phyloP scores from a whole-genome alignment of 1,139 yeast genomes.

The Yamadazyma pseudoaaseri region DNA sequence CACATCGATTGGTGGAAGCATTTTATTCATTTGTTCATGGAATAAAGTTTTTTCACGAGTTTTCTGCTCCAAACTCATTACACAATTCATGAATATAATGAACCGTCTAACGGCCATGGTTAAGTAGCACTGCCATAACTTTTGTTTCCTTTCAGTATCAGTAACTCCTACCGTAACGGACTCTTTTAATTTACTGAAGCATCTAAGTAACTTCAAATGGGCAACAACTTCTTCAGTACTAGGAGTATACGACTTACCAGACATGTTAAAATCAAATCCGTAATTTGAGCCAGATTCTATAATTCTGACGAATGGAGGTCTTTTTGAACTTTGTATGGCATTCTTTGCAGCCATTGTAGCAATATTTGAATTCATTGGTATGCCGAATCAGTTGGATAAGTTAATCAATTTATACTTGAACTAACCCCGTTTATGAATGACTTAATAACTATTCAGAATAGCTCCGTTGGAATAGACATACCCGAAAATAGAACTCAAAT shows the following conservation, averaged over 20 bases:
- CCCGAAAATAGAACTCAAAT: too few relatives aligned
- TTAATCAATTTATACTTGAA: too few relatives aligned
- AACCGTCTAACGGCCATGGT: conserved; percentile 31
- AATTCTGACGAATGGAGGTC: conserved; percentile 1
- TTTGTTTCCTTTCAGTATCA: conserved; percentile 12
- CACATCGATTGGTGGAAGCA: conserved; percentile 34
- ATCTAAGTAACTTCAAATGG: conserved; percentile 32
- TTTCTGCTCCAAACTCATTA: conserved; percentile 8
- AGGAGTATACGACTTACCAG: conserved; percentile 6
- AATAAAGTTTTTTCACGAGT: conserved; percentile 2
- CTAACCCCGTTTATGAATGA: too few relatives aligned
- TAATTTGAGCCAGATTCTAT: not conserved
- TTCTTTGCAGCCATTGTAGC: conserved; percentile 1
- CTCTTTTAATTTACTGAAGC: conserved; percentile 24
- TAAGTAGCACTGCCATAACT: conserved; percentile 28
- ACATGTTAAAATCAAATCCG: not conserved
- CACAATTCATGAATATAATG: conserved; percentile 23
- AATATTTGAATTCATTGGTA: too few relatives aligned
- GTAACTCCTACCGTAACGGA: conserved; percentile 10
- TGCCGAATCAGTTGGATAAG: too few relatives aligned
- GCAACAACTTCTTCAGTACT: conserved; percentile 22
- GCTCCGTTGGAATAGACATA: too few relatives aligned
- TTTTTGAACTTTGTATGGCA: not conserved
- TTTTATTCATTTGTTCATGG: conserved; percentile 4
- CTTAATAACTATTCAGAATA: too few relatives aligned